phyloP scores from a whole-genome alignment of 73 alveolate genomes.

The Paraurostyla sp. region DNA sequence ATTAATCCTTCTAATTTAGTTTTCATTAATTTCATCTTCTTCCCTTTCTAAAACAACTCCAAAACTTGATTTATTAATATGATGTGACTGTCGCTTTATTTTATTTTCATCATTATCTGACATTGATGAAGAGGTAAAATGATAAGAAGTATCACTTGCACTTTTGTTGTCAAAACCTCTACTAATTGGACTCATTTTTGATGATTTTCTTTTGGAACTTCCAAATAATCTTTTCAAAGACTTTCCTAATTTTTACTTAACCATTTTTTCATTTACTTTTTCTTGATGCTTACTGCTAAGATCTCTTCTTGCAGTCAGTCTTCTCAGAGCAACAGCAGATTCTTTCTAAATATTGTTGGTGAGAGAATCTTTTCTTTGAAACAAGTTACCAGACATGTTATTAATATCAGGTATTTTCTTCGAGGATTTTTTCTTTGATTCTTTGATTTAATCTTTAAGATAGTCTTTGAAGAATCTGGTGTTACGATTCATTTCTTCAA shows the following conservation, averaged over 20 bases:
- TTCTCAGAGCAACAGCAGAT: background rate
- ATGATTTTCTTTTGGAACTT: background rate
- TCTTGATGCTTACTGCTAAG: background rate
- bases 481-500: background rate
- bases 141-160: background rate
- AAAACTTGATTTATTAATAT: background rate
- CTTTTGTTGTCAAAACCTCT: no score
- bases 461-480: constrained; percentile 23
- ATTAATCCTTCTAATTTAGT: background rate
- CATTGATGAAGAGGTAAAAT: background rate
- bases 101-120: background rate
- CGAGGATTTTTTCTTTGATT: background rate
- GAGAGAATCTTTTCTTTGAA: background rate
- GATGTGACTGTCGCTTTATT: background rate
- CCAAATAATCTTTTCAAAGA: background rate
- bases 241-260: background rate
- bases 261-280: background rate
- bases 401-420: background rate
- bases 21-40: constrained; percentile 11
- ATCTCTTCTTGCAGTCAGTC: background rate
- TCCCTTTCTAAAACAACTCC: background rate
- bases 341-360: background rate
- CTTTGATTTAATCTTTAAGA: constrained; percentile 13
- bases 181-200: background rate
- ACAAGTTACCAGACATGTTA: background rate